A percentile compares a stretch with the other conserved stretches of the same genome.
phyloP scores from a whole-genome alignment of 352 stramenopile species.

The Pythium folliculosum region DNA sequence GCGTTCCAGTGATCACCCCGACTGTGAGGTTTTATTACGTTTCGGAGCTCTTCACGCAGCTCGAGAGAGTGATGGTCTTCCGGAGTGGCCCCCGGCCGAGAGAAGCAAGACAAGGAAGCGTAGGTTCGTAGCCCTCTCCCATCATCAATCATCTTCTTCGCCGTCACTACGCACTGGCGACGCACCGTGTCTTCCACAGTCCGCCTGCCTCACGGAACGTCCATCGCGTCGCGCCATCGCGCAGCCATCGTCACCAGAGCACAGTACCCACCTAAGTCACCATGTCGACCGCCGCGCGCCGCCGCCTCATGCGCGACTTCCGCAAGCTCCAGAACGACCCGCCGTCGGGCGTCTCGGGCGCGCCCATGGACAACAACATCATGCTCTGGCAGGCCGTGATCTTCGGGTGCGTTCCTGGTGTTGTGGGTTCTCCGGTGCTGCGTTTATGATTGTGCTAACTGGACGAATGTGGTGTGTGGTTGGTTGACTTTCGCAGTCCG shows the following conservation, averaged over 20 bases:
- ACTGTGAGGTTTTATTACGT: constrained; percentile 12
- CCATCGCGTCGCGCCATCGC: background rate
- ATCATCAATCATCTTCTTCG: constrained; percentile 17
- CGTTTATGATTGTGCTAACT: background rate
- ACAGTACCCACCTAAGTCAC: background rate
- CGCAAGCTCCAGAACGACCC: constrained; percentile 98
- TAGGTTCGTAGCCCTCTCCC: background rate
- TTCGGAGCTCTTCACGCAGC: constrained; percentile 7
- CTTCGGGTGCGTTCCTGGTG: constrained; percentile 63
- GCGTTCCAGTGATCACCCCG: constrained; percentile 6
- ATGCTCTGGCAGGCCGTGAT: constrained; percentile 96
- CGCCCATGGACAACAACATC: constrained; percentile 99
- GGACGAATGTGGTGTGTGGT: background rate
- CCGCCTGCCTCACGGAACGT: background rate
- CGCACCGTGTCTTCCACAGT: too few relatives aligned
- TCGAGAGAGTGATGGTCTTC: constrained; percentile 23
- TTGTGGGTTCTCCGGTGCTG: background rate
- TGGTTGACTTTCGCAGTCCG: constrained; percentile 82
- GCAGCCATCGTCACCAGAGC: background rate
- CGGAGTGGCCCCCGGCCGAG: background rate
- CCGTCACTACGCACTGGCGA: background rate
- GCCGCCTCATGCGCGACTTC: constrained; percentile 98
- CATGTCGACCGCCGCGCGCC: constrained; percentile 95
- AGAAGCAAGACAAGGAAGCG: constrained; percentile 6
- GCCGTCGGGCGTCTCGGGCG: constrained; percentile 95